phyloP scores from a whole-genome alignment of 495 filamentous ascomycete genomes.

The Emericellopsis terricola region DNA sequence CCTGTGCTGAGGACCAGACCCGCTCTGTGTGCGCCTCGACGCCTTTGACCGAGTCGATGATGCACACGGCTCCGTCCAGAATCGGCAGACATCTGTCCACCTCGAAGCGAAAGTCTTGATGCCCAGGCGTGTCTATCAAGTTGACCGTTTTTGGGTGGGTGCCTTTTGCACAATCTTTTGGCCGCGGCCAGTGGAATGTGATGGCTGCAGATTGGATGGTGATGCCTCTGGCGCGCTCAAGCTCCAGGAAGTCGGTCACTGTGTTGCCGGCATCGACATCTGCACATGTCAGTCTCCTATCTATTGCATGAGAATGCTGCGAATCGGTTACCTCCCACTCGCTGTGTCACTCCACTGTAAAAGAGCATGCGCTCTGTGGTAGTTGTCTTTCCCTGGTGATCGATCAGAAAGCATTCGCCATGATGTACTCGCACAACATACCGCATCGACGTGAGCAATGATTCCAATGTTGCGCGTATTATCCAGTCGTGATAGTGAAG shows the following conservation, averaged over 20 bases:
- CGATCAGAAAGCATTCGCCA: neutral
- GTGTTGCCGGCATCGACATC: constrained; percentile 97
- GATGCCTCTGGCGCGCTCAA: constrained; percentile 84
- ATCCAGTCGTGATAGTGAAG: no score
- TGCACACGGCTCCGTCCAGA: constrained; percentile 87
- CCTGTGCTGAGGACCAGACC: constrained; percentile 82
- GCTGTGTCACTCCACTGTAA: constrained; percentile 75
- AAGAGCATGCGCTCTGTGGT: constrained; percentile 99
- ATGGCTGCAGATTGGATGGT: constrained; percentile 97
- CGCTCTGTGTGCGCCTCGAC: constrained; percentile 97
- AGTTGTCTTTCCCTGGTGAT: constrained; percentile 88
- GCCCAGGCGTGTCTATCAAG: constrained; percentile 92
- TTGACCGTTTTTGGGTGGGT: constrained; percentile 46
- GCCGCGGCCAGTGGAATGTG: constrained; percentile 65
- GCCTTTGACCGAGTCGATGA: constrained; percentile 90
- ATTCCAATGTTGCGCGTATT: constrained; percentile 69
- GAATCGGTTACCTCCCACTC: constrained; percentile 52
- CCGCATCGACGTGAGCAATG: constrained; percentile 96
- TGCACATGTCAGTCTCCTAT: constrained; percentile 14
- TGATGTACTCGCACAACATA: no score
- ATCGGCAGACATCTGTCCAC: constrained; percentile 85
- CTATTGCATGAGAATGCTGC: neutral
- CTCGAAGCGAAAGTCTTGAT: constrained; percentile 97
- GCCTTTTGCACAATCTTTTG: constrained; percentile 12
- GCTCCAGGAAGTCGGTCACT: constrained; percentile 91